These are phyloP conservation scores for Zarea fungicola DNA, from an alignment of 2,329 filamentous ascomycete species.

Conservation along the genomic window DNA sequence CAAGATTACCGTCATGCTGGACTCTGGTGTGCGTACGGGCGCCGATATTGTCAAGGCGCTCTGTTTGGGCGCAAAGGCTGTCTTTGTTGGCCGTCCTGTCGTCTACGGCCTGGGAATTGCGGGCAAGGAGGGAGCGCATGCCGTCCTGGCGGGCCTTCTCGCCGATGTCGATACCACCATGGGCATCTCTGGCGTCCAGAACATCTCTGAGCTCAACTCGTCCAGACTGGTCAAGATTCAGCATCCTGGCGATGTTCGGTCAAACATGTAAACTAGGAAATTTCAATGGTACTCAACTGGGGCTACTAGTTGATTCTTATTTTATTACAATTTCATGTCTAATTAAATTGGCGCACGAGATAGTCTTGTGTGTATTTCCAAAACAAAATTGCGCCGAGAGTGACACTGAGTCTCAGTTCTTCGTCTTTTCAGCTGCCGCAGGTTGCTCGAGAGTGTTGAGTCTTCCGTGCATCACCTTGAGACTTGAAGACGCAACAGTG, in stretches of 20 bases:
- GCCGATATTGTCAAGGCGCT: conserved; percentile 37
- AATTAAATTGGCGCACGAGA: neutral
- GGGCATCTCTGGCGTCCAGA: conserved; percentile 47
- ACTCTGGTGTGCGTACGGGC: conserved; percentile 36
- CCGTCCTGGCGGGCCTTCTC: conserved; percentile 38
- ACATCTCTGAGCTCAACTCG: conserved; percentile 31
- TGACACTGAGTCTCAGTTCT: conserved; percentile 5
- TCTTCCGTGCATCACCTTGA: conserved; percentile 66
- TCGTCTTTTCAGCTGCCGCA: conserved; percentile 31
- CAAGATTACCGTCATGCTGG: conserved; percentile 51
- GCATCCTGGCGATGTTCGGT: conserved; percentile 29
- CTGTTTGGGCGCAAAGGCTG: conserved; percentile 35
- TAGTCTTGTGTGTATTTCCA: neutral
- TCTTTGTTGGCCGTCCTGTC: conserved; percentile 39
- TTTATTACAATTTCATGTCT: neutral
- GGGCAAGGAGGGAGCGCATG: conserved; percentile 48
- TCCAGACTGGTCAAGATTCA: conserved; percentile 28
- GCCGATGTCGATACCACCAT: conserved; percentile 47
- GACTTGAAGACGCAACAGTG: conserved; percentile 59
- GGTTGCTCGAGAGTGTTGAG: conserved; percentile 63
- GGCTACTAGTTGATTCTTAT: no score
- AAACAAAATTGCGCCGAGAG: neutral
- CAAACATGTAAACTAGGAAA: conserved; percentile 25
- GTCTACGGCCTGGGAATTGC: conserved; percentile 32
- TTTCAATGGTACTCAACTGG: no score